Conservation (phyloP, 257 asterid species). For the Solanum boliviense region DNA sequence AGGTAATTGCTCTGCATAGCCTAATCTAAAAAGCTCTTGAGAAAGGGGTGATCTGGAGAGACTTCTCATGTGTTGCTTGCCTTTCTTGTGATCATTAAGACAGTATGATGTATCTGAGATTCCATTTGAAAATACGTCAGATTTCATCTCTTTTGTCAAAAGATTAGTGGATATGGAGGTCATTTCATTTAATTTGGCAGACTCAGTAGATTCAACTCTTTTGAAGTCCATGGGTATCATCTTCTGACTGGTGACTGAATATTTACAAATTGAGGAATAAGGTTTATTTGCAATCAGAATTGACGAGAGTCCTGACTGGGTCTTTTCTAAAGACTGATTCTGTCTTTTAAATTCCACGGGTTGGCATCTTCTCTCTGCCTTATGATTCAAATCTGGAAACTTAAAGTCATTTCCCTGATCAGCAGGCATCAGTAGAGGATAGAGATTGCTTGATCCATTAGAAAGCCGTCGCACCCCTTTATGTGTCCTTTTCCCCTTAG, state of each 20-base stretch:
- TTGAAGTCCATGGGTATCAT: conserved; percentile 2
- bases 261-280: conserved; percentile 9
- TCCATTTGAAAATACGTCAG: conserved; percentile 13
- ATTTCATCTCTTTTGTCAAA: conserved; percentile 7
- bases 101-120: conserved; percentile 12
- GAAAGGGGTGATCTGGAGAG: conserved; percentile 38
- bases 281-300: conserved; percentile 1
- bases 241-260: conserved; percentile 6
- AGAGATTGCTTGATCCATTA: conserved; percentile 15
- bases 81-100: conserved; percentile 14
- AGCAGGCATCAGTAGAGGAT: conserved; percentile 3
- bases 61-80: conserved; percentile 10
- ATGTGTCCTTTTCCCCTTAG: conserved; percentile 47
- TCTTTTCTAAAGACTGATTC: conserved; percentile 14
- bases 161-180: conserved; percentile 7
- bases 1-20: conserved; percentile 35
- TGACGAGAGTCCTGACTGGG: conserved; percentile 9
- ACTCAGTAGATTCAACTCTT: conserved; percentile 14
- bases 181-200: conserved; percentile 11
- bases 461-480: conserved; percentile 8
- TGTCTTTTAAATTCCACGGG: conserved; percentile 25
- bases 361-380: conserved; percentile 10
- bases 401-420: conserved; percentile 18
- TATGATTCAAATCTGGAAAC: conserved; percentile 11
- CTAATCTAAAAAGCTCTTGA: conserved; percentile 65